These are phyloP conservation scores for Murraya paniculata DNA, from an alignment of 345 rosid genomes.

Conservation along the genomic window DNA sequence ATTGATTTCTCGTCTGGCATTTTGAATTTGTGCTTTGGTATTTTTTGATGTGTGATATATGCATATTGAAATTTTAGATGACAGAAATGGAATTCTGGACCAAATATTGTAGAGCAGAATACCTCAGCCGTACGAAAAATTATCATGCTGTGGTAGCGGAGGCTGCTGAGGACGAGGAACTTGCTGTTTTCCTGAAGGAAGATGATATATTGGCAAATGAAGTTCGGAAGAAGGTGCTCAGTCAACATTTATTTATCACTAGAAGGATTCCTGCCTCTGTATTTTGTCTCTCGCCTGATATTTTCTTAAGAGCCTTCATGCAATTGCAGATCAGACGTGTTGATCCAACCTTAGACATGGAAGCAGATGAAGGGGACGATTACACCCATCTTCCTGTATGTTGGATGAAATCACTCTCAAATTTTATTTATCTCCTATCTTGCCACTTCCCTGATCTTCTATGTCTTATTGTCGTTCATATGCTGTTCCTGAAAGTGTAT, in stretches of 20 bases:
- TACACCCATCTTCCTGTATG: slow-evolving; percentile 88
- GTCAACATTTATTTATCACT: not conserved
- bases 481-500: slow-evolving; percentile 1
- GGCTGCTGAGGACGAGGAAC: slow-evolving; percentile 98
- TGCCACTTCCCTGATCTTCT: not conserved
- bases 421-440: not conserved
- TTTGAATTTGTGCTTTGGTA: slow-evolving; percentile 1
- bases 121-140: slow-evolving; percentile 74
- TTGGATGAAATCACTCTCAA: slow-evolving; percentile 7
- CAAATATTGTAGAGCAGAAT: slow-evolving; percentile 92
- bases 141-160: slow-evolving; percentile 82
- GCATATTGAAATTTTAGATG: slow-evolving; percentile 50
- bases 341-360: slow-evolving; percentile 95
- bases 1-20: not conserved
- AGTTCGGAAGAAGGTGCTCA: slow-evolving; percentile 67
- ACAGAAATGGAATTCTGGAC: slow-evolving; percentile 92
- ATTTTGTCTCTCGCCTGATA: slow-evolving; percentile 7
- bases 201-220: slow-evolving; percentile 86
- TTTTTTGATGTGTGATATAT: slow-evolving; percentile 9
- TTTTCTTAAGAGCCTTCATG: slow-evolving; percentile 12
- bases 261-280: slow-evolving; percentile 4
- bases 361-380: slow-evolving; percentile 95
- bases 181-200: slow-evolving; percentile 82
- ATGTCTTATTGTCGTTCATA: not conserved
- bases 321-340: slow-evolving; percentile 72